phyloP scores from a whole-genome alignment of 345 rosid species.

The Xanthoceras sorbifolium region DNA sequence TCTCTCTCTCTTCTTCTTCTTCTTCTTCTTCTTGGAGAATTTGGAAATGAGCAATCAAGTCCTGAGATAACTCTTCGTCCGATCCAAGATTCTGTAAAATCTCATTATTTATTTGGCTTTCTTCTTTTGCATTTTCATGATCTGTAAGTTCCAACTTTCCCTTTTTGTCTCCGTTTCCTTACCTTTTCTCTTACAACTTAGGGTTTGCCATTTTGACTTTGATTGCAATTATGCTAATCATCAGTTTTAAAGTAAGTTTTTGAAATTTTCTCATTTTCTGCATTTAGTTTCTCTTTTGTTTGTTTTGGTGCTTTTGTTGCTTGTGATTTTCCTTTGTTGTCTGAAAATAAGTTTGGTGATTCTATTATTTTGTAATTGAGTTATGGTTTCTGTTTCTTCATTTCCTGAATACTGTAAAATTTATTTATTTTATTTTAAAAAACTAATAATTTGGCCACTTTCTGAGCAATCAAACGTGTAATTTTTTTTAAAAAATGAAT shows the following conservation, averaged over 20 bases:
- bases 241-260: too few relatives aligned
- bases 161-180: neutral
- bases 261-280: neutral
- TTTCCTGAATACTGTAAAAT: neutral
- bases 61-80: neutral
- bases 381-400: neutral
- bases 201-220: conserved; percentile 4
- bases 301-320: neutral
- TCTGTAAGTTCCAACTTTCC: conserved; percentile 11
- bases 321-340: too few relatives aligned
- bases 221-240: too few relatives aligned
- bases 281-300: neutral
- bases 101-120: neutral
- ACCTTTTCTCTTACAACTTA: neutral
- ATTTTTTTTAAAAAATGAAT: neutral
- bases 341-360: too few relatives aligned
- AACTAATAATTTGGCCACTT: neutral
- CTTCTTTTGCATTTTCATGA: neutral
- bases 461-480: neutral
- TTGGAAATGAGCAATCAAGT: too few relatives aligned
- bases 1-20: neutral
- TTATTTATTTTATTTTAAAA: neutral
- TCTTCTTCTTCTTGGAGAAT: neutral
- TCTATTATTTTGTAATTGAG: too few relatives aligned
- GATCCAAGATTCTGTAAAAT: neutral